These are phyloP conservation scores for Plectranthus barbatus DNA, from an alignment of 257 asterid species.

Conservation along the genomic window DNA sequence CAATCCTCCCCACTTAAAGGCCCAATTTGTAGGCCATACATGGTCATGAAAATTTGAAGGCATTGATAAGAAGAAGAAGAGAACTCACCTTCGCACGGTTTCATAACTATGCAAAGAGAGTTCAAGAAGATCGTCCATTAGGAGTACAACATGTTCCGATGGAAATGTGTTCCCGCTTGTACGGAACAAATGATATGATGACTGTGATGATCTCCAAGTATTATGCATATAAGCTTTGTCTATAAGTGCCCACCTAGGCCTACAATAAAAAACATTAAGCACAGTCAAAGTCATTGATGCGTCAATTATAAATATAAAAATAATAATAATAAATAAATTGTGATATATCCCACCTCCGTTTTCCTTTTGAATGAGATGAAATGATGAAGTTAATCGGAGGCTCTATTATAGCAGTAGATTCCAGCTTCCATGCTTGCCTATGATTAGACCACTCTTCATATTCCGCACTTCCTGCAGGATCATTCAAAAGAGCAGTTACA, in stretches of 20 bases:
- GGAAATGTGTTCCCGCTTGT: slow-evolving; percentile 48
- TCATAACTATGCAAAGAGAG: slow-evolving; percentile 89
- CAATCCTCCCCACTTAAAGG: not conserved
- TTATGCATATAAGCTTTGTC: slow-evolving; percentile 93
- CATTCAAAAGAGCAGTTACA: slow-evolving; percentile 14
- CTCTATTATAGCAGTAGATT: slow-evolving; percentile 84
- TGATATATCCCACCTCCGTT: slow-evolving; percentile 55
- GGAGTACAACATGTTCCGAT: slow-evolving; percentile 46
- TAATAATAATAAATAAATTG: slow-evolving; percentile 8
- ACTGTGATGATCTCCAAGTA: slow-evolving; percentile 97
- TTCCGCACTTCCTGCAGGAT: slow-evolving; percentile 77
- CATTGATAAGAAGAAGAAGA: slow-evolving; percentile 7
- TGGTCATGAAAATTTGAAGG: not conserved
- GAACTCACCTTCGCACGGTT: slow-evolving; percentile 82
- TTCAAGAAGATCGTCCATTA: slow-evolving; percentile 80
- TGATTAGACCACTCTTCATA: slow-evolving; percentile 96
- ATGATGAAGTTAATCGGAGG: slow-evolving; percentile 81
- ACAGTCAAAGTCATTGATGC: slow-evolving; percentile 13
- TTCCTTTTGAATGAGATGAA: slow-evolving; percentile 88
- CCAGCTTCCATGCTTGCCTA: slow-evolving; percentile 92
- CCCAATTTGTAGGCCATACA: slow-evolving; percentile 1
- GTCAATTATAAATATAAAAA: not conserved
- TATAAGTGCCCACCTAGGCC: slow-evolving; percentile 93
- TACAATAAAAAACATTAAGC: slow-evolving; percentile 27
- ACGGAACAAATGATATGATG: slow-evolving; percentile 78